These are phyloP conservation scores for Trichaptum fuscoviolaceum DNA, from an alignment of 768 basidiomycete species.

Conservation along the genomic window DNA sequence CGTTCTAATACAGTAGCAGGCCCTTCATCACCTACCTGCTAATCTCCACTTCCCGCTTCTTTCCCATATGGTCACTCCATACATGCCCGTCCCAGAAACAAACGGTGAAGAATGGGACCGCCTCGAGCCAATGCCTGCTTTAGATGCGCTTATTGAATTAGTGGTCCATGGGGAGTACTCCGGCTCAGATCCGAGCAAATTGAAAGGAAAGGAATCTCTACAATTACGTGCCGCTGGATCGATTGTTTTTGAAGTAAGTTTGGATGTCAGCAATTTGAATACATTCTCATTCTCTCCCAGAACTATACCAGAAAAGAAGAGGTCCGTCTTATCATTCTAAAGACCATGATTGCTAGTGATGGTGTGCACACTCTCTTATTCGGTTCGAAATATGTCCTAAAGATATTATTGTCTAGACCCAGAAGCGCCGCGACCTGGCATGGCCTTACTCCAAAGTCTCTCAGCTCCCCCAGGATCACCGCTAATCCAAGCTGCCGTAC, in stretches of 20 bases:
- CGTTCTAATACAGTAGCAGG: conserved; percentile 37
- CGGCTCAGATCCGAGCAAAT: conserved; percentile 29
- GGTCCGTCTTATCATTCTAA: conserved; percentile 60
- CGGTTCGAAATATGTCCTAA: conserved; percentile 13
- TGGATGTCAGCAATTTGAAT: neutral
- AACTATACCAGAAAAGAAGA: conserved; percentile 77
- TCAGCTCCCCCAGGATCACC: conserved; percentile 55
- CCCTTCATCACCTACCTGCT: conserved; percentile 53
- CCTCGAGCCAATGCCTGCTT: conserved; percentile 70
- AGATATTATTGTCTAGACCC: conserved; percentile 18
- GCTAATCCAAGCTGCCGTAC: conserved; percentile 50
- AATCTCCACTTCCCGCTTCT: conserved; percentile 57
- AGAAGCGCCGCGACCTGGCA: conserved; percentile 41
- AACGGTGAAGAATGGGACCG: conserved; percentile 93
- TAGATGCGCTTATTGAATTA: conserved; percentile 78
- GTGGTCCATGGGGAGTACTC: conserved; percentile 87
- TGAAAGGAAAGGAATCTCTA: conserved; percentile 59
- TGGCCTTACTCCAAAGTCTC: conserved; percentile 68
- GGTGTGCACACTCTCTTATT: conserved; percentile 29
- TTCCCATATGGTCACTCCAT: conserved; percentile 62
- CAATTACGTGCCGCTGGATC: conserved; percentile 76
- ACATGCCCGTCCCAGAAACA: conserved; percentile 74
- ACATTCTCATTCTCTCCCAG: conserved; percentile 27
- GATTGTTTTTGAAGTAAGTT: conserved; percentile 73
- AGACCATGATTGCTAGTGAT: conserved; percentile 64